Evolutionary conservation across 331 rosid species (phyloP).

Genomic region (Spiraea crenata): DNA sequence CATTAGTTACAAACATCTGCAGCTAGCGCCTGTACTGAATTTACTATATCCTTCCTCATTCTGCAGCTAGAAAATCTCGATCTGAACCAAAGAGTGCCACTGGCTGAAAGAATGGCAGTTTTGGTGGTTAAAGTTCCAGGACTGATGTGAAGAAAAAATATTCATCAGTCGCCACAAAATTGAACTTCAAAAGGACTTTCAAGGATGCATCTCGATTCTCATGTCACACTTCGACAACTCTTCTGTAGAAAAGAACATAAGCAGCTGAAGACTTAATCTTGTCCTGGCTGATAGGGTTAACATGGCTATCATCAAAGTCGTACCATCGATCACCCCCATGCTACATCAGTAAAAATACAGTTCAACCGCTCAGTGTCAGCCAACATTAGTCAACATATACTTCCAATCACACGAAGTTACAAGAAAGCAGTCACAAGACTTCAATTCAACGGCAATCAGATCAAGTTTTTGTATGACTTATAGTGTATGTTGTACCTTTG

Average conservation of each 20-base stretch:
- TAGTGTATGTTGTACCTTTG: no score
- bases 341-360: slow-evolving; percentile 43
- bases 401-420: neutral
- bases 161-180: neutral
- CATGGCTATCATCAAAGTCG: slow-evolving; percentile 89
- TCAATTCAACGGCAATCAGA: neutral
- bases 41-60: slow-evolving; percentile 25
- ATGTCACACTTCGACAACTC: slow-evolving; percentile 54
- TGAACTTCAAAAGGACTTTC: slow-evolving; percentile 29
- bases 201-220: slow-evolving; percentile 30
- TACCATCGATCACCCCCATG: slow-evolving; percentile 95
- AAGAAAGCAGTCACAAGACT: slow-evolving; percentile 3
- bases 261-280: slow-evolving; percentile 96
- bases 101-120: slow-evolving; percentile 41
- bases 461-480: neutral
- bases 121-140: slow-evolving; percentile 35
- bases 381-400: slow-evolving; percentile 8
- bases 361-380: slow-evolving; percentile 21
- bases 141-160: slow-evolving; percentile 33
- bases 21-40: slow-evolving; percentile 29
- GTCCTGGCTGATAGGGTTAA: slow-evolving; percentile 70
- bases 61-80: slow-evolving; percentile 30
- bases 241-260: slow-evolving; percentile 94
- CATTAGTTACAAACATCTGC: slow-evolving; percentile 38
- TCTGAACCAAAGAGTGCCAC: slow-evolving; percentile 21